Percentiles rank a stretch among this genome's conserved stretches.
phyloP scores from a whole-genome alignment of 768 basidiomycete genomes.

The Serendipita sp. region DNA sequence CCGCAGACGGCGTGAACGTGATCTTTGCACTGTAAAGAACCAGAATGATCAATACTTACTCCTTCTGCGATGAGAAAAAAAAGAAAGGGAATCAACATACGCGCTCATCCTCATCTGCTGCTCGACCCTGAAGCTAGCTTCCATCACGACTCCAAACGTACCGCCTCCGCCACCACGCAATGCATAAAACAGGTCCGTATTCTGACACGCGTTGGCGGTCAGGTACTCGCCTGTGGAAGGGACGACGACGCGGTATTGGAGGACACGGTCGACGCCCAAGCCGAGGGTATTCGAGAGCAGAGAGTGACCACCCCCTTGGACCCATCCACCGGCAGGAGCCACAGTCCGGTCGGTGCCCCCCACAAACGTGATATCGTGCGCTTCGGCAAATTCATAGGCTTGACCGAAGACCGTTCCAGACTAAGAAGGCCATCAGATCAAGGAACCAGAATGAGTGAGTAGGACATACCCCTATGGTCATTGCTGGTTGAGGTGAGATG shows the following conservation, averaged over 20 bases:
- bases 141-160: constrained; percentile 6
- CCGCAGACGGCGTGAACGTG: neutral
- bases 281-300: constrained; percentile 18
- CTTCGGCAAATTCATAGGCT: constrained; percentile 22
- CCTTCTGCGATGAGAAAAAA: neutral
- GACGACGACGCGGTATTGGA: constrained; percentile 3
- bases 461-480: constrained; percentile 18
- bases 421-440: constrained; percentile 11
- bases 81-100: neutral
- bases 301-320: constrained; percentile 20
- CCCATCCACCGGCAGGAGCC: constrained; percentile 24
- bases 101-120: neutral
- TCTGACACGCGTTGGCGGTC: neutral
- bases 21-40: neutral
- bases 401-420: constrained; percentile 20
- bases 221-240: constrained; percentile 5
- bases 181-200: constrained; percentile 9
- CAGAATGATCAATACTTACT: neutral
- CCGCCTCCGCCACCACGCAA: constrained; percentile 10
- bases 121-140: neutral
- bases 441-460: neutral
- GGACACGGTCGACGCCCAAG: constrained; percentile 18
- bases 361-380: constrained; percentile 21
- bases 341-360: constrained; percentile 23
- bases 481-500: constrained; percentile 9